phyloP scores from a whole-genome alignment of 495 filamentous ascomycete species.

The Tuber aestivum region DNA sequence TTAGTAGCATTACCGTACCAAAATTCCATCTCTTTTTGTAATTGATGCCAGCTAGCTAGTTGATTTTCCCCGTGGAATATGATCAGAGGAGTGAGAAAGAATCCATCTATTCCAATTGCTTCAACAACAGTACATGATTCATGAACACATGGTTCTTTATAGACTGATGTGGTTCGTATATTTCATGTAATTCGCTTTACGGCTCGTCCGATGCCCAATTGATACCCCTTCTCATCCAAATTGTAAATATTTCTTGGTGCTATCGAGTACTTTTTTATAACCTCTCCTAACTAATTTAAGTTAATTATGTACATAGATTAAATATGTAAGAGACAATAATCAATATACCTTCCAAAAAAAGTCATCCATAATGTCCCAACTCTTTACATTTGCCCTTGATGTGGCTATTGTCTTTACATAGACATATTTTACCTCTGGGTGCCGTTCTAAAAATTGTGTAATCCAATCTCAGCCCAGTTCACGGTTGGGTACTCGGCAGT shows the following conservation, averaged over 20 bases:
- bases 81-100: neutral
- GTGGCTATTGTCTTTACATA: slow-evolving; percentile 9
- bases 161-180: neutral
- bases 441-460: neutral
- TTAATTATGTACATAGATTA: no score
- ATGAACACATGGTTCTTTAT: neutral
- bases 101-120: neutral
- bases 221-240: neutral
- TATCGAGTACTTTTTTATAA: slow-evolving; percentile 2
- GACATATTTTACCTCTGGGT: neutral
- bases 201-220: neutral
- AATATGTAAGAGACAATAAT: no score
- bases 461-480: neutral
- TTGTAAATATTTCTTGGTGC: neutral
- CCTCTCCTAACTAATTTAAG: neutral
- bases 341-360: slow-evolving; percentile 12
- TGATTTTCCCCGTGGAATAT: neutral
- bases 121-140: neutral
- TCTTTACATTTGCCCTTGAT: slow-evolving; percentile 7
- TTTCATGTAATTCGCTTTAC: neutral
- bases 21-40: neutral
- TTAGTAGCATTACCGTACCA: no score
- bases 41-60: neutral
- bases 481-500: neutral
- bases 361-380: slow-evolving; percentile 21